These are phyloP conservation scores for Ceriops decandra DNA, from an alignment of 345 rosid genomes.

Conservation along the genomic window DNA sequence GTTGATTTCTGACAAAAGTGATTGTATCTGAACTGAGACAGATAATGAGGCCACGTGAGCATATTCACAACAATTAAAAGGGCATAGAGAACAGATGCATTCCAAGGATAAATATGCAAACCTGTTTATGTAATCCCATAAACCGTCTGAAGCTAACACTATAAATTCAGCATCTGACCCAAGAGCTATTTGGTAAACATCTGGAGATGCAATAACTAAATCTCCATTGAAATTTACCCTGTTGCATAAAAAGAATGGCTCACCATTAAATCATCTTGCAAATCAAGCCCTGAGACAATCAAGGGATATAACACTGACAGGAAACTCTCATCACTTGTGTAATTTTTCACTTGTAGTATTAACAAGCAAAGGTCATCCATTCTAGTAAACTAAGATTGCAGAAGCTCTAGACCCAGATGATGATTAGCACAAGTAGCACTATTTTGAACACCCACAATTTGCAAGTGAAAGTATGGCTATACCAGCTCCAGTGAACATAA, in stretches of 20 bases:
- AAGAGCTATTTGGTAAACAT: conserved; percentile 57
- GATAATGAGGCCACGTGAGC: conserved; percentile 15
- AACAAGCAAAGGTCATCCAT: too few species aligned
- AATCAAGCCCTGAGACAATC: neutral
- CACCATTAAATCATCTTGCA: conserved; percentile 8
- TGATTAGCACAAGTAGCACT: too few species aligned
- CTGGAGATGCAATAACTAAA: conserved; percentile 76
- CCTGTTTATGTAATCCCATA: conserved; percentile 97
- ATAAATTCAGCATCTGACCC: conserved; percentile 78
- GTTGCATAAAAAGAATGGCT: conserved; percentile 19
- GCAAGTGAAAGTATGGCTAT: neutral
- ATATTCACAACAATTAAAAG: neutral
- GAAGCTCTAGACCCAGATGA: too few species aligned
- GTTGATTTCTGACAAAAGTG: conserved; percentile 70
- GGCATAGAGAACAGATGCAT: neutral
- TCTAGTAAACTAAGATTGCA: too few species aligned
- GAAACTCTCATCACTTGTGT: too few species aligned
- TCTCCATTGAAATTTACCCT: conserved; percentile 70
- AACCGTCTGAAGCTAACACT: conserved; percentile 83
- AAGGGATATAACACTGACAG: too few species aligned
- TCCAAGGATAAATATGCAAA: conserved; percentile 9
- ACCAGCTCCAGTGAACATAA: neutral
- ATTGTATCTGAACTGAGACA: conserved; percentile 69
- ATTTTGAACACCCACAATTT: too few species aligned
- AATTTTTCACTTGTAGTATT: too few species aligned